Percentiles rank a stretch among this genome's conserved stretches.
Evolutionary conservation across 495 filamentous ascomycete species (phyloP).

Genomic region (Aspergillus steynii): DNA sequence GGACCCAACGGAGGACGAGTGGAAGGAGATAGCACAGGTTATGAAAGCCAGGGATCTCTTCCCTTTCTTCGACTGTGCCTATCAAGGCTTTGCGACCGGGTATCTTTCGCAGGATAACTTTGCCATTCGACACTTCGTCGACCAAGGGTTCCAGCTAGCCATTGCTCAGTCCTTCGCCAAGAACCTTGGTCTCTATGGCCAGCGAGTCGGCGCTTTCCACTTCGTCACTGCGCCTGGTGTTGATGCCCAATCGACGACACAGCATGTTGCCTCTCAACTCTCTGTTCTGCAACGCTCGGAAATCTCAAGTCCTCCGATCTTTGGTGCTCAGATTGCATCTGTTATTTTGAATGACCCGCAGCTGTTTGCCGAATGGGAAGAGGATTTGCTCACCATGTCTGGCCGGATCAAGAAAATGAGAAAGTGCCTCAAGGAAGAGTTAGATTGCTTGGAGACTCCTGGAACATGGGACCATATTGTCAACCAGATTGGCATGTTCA

Average conservation of each 20-base stretch:
- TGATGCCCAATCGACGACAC: slow-evolving; percentile 61
- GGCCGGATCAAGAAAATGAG: slow-evolving; percentile 92
- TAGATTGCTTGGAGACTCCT: slow-evolving; percentile 78
- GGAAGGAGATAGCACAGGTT: slow-evolving; percentile 80
- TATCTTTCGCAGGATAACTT: slow-evolving; percentile 81
- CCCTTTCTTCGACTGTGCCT: slow-evolving; percentile 98
- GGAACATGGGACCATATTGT: slow-evolving; percentile 96
- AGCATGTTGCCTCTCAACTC: slow-evolving; percentile 77
- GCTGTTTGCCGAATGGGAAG: slow-evolving; percentile 90
- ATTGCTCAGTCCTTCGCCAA: slow-evolving; percentile 97
- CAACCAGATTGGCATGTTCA: slow-evolving; percentile 99
- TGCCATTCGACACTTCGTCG: slow-evolving; percentile 89
- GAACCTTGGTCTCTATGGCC: slow-evolving; percentile 97
- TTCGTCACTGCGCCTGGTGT: slow-evolving; percentile 75
- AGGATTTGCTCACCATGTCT: slow-evolving; percentile 87
- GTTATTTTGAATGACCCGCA: slow-evolving; percentile 75
- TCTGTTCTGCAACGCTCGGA: slow-evolving; percentile 94
- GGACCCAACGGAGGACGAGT: slow-evolving; percentile 91
- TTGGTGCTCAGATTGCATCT: slow-evolving; percentile 85
- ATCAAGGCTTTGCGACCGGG: slow-evolving; percentile 96
- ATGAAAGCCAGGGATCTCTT: slow-evolving; percentile 79
- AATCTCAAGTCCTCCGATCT: slow-evolving; percentile 94
- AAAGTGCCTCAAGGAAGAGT: slow-evolving; percentile 65
- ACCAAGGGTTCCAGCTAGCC: slow-evolving; percentile 92
- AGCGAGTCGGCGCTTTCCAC: slow-evolving; percentile 96